Percentiles rank a stretch among this genome's conserved stretches.
Evolutionary conservation across 495 filamentous ascomycete species (phyloP).

Genomic region (Aspergillus heteromorphus): DNA sequence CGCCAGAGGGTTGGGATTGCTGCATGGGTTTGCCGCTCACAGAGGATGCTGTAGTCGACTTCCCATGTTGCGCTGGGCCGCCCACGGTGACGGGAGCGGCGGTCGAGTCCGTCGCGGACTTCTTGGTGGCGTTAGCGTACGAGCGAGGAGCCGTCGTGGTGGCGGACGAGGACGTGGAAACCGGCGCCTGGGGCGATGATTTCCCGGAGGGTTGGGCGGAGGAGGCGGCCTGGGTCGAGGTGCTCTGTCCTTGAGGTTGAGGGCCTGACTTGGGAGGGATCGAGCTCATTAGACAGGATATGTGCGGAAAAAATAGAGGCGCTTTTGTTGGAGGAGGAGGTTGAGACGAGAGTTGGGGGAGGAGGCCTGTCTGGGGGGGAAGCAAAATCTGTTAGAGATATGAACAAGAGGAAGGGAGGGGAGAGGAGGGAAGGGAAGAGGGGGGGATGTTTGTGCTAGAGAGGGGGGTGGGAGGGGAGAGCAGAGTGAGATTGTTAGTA

Average conservation of each 20-base stretch:
- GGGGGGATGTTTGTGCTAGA: conserved; percentile 10
- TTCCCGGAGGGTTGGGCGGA: conserved; percentile 56
- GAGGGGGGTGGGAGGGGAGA: too few species aligned
- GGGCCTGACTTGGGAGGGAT: conserved; percentile 45
- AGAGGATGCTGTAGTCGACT: conserved; percentile 67
- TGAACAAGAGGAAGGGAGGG: neutral
- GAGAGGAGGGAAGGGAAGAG: conserved; percentile 1
- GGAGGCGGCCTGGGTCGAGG: conserved; percentile 41
- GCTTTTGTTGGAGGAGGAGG: neutral
- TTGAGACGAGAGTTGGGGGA: conserved; percentile 1
- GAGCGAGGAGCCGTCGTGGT: conserved; percentile 48
- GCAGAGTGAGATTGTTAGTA: too few species aligned
- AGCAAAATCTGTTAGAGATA: neutral
- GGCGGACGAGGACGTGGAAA: conserved; percentile 44
- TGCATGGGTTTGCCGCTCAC: conserved; percentile 80
- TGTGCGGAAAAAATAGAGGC: neutral
- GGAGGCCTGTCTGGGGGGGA: neutral
- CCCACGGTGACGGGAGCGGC: conserved; percentile 62
- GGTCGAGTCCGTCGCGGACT: conserved; percentile 68
- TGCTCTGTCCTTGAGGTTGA: conserved; percentile 52
- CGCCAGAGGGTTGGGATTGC: conserved; percentile 47
- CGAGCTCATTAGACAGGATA: conserved; percentile 49
- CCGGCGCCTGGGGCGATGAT: conserved; percentile 45
- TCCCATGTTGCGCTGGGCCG: conserved; percentile 75
- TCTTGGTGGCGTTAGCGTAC: conserved; percentile 75